Evolutionary conservation across 2,329 filamentous ascomycete species (phyloP).

Genomic region (Colletotrichum sp.): DNA sequence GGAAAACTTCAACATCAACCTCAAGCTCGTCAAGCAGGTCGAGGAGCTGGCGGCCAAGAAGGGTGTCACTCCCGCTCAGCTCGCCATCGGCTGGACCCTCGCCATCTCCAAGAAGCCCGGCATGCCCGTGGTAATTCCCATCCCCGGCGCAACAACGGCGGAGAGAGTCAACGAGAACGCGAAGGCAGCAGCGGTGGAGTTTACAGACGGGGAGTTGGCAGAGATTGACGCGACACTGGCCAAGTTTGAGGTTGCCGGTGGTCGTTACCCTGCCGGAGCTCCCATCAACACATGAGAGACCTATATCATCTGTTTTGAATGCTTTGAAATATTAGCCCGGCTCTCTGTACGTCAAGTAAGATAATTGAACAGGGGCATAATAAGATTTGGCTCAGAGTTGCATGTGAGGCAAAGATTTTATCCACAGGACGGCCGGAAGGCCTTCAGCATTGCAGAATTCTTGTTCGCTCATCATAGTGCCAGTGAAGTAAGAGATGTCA

Average conservation of each 20-base stretch:
- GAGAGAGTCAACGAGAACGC: conserved; percentile 67
- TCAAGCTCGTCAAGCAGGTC: conserved; percentile 64
- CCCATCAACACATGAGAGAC: conserved; percentile 40
- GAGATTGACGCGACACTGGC: conserved; percentile 55
- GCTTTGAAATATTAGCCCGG: not conserved
- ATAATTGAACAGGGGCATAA: not conserved
- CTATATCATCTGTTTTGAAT: not conserved
- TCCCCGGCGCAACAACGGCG: conserved; percentile 66
- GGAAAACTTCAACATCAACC: conserved; percentile 68
- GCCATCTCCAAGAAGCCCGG: conserved; percentile 54
- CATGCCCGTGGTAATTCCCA: conserved; percentile 66
- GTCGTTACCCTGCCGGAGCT: conserved; percentile 47
- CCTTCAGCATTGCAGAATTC: conserved; percentile 58
- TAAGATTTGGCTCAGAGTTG: conserved; percentile 11
- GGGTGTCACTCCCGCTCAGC: conserved; percentile 64
- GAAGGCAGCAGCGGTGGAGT: conserved; percentile 49
- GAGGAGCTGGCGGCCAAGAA: conserved; percentile 64
- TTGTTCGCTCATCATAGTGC: conserved; percentile 32
- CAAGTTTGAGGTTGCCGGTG: conserved; percentile 52
- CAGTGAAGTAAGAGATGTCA: conserved; percentile 26
- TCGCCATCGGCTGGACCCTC: conserved; percentile 69
- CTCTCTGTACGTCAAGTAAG: not conserved
- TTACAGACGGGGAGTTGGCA: conserved; percentile 55
- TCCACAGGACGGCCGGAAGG: conserved; percentile 33
- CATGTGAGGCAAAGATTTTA: conserved; percentile 27